Base-by-base conservation (phyloP, 768 basidiomycete species). In the Candolleomyces eurysporus region DNA sequence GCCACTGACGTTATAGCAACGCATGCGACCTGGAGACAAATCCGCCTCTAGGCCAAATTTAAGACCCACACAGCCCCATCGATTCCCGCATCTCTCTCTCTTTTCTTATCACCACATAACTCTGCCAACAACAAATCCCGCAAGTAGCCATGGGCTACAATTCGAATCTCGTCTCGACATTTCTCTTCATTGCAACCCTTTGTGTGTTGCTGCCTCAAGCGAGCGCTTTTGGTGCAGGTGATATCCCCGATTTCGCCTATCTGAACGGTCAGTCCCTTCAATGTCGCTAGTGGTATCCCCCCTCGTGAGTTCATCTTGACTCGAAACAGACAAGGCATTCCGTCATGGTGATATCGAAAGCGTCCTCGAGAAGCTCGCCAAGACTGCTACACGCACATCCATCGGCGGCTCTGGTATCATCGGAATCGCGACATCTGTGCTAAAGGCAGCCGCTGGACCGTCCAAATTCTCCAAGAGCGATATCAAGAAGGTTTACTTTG, bases 261-360 rank as follows among this genome's bases (percentile, higher is more conserved):
- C 78, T 88, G 17, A 82, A 85, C 59, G 81, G 86, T 85, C 57
- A 58, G 76, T 72, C 21, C 53, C 50, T 46, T 32, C 48, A 26
- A 48, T 50, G 31, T 16, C 42, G 17, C 43, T n/a, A 22, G 26
- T 59, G 30, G 60, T 59, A 31, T 11, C 32, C 16, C 8, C 8
- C 14, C 36, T 48, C 30, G 60, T 61, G 62, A 32, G 64, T 39
- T 42, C 22, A 21, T 46, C 9, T 49, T 16, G 22, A 48, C 43
- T 50, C 19, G 40, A 11, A 54, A 26, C 65, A 84, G 84, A 85
- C 71, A 90, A 88, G 71, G 89, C 89, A 0, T 91, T 87, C 72
- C 78, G 88, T 55, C 89, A 90, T 77, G 88, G 89, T 14, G 90
- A 91, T 67, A 90, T 90, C 53, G 89, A 90, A 74, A 83, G 84